These are phyloP conservation scores for Remersonia thermophila DNA, from an alignment of 2,329 filamentous ascomycete species.

Conservation along the genomic window DNA sequence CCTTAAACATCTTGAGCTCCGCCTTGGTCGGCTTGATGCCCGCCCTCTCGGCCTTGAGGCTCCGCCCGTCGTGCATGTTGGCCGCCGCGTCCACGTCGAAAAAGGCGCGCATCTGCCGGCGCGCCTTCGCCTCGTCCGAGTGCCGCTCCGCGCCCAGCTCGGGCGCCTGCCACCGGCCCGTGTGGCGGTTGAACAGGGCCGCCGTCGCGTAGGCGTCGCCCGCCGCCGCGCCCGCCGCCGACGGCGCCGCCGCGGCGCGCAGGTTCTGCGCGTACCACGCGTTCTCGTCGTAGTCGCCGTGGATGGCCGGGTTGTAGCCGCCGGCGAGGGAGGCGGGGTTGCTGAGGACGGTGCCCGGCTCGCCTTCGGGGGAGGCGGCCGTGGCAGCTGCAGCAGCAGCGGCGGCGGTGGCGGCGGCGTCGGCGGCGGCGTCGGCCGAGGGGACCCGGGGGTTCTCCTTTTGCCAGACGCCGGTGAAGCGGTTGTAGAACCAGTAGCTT, in stretches of 20 bases:
- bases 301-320: constrained; percentile 91
- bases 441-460: constrained; percentile 77
- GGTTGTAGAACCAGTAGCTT: constrained; percentile 76
- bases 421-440: constrained; percentile 16
- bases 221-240: not conserved
- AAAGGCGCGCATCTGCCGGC: constrained; percentile 81
- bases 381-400: constrained; percentile 11
- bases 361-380: constrained; percentile 3
- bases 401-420: constrained; percentile 4
- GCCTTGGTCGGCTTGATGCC: constrained; percentile 73
- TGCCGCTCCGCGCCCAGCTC: constrained; percentile 61
- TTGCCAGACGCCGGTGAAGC: constrained; percentile 60
- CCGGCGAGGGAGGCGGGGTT: constrained; percentile 37
- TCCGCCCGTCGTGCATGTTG: constrained; percentile 79
- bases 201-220: constrained; percentile 44
- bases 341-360: constrained; percentile 11
- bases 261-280: constrained; percentile 73
- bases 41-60: constrained; percentile 79
- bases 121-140: constrained; percentile 77
- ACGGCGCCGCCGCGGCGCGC: constrained; percentile 25
- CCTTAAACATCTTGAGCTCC: constrained; percentile 82
- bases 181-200: constrained; percentile 83
- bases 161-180: constrained; percentile 64
- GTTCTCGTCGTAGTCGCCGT: constrained; percentile 90
- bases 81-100: constrained; percentile 94